Conservation (phyloP, 306 rosid genomes). For the Rosa lucieae region DNA sequence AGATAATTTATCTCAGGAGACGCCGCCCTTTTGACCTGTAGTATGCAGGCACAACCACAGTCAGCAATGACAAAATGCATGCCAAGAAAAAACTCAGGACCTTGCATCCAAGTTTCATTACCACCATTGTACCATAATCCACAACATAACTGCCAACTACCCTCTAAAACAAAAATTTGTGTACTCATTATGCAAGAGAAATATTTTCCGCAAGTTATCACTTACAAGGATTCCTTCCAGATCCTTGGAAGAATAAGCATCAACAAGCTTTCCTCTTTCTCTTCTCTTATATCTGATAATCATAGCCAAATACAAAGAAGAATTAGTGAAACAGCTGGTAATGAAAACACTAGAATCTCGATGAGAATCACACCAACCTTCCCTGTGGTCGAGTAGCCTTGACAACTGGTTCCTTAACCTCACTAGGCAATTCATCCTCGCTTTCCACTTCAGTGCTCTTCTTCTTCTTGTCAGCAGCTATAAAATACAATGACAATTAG, state of each 20-base stretch:
- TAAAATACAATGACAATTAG: slow-evolving; percentile 6
- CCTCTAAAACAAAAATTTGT: background rate
- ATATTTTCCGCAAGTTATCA: background rate
- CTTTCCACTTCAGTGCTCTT: slow-evolving; percentile 35
- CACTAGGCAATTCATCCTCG: slow-evolving; percentile 31
- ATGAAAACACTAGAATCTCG: background rate
- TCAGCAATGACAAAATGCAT: slow-evolving; percentile 19
- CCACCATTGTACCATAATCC: background rate
- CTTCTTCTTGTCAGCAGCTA: slow-evolving; percentile 29
- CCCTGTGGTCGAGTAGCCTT: slow-evolving; percentile 89
- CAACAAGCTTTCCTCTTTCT: slow-evolving; percentile 88
- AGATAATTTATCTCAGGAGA: slow-evolving; percentile 33
- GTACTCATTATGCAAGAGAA: background rate
- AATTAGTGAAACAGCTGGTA: background rate
- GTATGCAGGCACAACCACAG: slow-evolving; percentile 26
- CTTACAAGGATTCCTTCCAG: slow-evolving; percentile 96
- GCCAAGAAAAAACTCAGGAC: slow-evolving; percentile 3
- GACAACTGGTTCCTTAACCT: slow-evolving; percentile 34
- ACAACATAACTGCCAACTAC: background rate
- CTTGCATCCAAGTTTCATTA: background rate
- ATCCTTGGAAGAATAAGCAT: slow-evolving; percentile 78
- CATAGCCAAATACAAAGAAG: background rate
- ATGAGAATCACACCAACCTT: slow-evolving; percentile 50
- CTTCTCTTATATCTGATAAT: slow-evolving; percentile 72
- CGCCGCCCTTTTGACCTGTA: slow-evolving; percentile 60